Base-by-base conservation (phyloP, 2,329 filamentous ascomycete genomes). In the Ophiostoma triangulosporum region DNA sequence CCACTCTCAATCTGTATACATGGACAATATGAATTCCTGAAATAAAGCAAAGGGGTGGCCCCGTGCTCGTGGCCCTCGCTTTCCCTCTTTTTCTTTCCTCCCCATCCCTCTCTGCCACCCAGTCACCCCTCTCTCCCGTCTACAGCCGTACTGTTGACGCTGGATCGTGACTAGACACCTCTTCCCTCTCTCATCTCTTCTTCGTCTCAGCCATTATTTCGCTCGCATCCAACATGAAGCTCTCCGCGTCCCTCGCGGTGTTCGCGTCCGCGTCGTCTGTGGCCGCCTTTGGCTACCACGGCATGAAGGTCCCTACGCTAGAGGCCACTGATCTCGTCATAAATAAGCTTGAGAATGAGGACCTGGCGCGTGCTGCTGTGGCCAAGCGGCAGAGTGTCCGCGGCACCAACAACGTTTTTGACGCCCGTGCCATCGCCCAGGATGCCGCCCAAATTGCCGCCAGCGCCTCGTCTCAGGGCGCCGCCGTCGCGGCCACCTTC, bases 401-500 rank as follows among this genome's bases (percentile, higher is more conserved):
- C 38, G 51, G 54, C 48, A 53, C 54, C 17, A 56, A 52, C 51
- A 53, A 51, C 38, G 8, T 56, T 20, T 56, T 48, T 20, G 33
- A 38, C 45, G 4, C 14, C 33, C 48, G 48, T 27, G 32, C 17
- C 31, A 11, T 35, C 31, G 17, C 15, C 9, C 24, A 50, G 31
- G 17, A 36, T 24, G 48, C 31, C 32, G 46, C 27, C 9, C 26
- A 22, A 8, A n/a, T 48, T 17, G 46, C 40, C 3, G 36, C 46
- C 3, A 22, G 24, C 6, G 35, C 50, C 3, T 24, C 40, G 7
- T 29, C 43, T 22, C 14, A 33, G 9, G 35, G 15, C 20, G 14
- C 26, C n/a, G 40, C 33, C 9, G 31, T 40, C 29, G 12, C 36
- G 12, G 50, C 17, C 7, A 52, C 51, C 7, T 72, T 72, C 51